phyloP scores from a whole-genome alignment of 2,329 filamentous ascomycete genomes.

The Colletotrichum siamense region DNA sequence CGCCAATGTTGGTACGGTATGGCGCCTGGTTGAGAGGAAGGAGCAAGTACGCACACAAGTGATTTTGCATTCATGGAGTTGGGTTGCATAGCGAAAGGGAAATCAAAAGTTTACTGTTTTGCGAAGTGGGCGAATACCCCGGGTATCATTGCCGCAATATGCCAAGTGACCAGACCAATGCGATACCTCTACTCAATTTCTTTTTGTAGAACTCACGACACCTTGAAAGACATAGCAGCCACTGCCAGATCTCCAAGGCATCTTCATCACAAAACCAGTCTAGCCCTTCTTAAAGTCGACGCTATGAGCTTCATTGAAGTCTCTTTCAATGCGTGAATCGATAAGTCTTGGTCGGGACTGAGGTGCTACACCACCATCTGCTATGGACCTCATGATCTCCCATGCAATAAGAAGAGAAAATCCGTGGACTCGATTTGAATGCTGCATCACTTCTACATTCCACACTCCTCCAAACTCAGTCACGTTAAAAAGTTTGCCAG shows the following conservation, averaged over 20 bases:
- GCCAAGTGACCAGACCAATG: background rate
- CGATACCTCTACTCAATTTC: background rate
- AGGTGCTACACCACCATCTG: too few species aligned
- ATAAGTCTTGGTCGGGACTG: too few species aligned
- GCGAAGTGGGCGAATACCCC: background rate
- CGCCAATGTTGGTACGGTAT: background rate
- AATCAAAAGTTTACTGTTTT: background rate
- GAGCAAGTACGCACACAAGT: background rate
- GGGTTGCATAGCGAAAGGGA: background rate
- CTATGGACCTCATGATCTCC: too few species aligned
- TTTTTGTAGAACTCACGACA: rapidly evolving
- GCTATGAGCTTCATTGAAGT: too few species aligned
- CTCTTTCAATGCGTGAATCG: too few species aligned
- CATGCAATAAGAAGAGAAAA: too few species aligned
- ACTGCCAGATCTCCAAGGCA: rapidly evolving
- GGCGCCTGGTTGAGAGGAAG: background rate
- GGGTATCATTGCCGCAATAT: rapidly evolving
- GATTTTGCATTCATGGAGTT: background rate
- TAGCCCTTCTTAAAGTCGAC: too few species aligned
- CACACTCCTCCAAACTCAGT: too few species aligned
- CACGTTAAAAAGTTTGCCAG: too few species aligned
- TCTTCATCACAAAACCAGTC: background rate
- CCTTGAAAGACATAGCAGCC: rapidly evolving
- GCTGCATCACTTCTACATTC: too few species aligned
- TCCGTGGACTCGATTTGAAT: too few species aligned